A percentile compares a stretch with the other conserved stretches of the same genome.
phyloP scores from a whole-genome alignment of 768 basidiomycete species.

The Strobilomyces echinocephalus region DNA sequence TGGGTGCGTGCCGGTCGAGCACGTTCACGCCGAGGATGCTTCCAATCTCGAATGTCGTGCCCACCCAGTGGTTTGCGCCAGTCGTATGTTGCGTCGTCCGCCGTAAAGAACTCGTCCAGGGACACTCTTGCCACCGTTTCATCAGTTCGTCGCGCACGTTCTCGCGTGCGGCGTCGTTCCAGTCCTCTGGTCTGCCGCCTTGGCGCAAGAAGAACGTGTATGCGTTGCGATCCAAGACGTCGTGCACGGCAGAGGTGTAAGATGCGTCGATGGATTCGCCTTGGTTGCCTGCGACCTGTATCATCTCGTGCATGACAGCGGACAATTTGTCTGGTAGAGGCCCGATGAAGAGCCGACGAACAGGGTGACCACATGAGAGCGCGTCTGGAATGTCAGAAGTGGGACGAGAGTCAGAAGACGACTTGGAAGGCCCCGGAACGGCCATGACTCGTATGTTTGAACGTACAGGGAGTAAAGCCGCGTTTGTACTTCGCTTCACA shows the following conservation, averaged over 20 bases:
- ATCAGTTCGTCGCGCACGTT: constrained; percentile 53
- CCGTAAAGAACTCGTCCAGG: constrained; percentile 52
- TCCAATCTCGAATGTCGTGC: constrained; percentile 74
- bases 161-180: constrained; percentile 54
- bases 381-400: background rate
- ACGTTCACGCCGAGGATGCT: constrained; percentile 68
- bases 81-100: constrained; percentile 13
- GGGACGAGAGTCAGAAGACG: background rate
- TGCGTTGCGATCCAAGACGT: constrained; percentile 53
- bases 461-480: background rate
- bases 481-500: background rate
- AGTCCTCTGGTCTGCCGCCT: constrained; percentile 64
- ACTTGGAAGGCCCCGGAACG: background rate
- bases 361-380: constrained; percentile 17
- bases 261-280: constrained; percentile 34
- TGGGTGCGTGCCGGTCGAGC: constrained; percentile 30
- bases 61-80: constrained; percentile 51
- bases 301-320: constrained; percentile 34
- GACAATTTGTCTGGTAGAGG: constrained; percentile 67
- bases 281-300: constrained; percentile 19
- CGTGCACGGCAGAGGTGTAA: constrained; percentile 30
- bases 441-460: constrained; percentile 8
- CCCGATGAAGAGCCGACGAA: constrained; percentile 65
- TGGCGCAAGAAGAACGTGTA: constrained; percentile 56
- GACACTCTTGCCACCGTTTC: constrained; percentile 58